Base-by-base conservation (phyloP, 139 green algal species). In the Tetradesmus obliquus region DNA sequence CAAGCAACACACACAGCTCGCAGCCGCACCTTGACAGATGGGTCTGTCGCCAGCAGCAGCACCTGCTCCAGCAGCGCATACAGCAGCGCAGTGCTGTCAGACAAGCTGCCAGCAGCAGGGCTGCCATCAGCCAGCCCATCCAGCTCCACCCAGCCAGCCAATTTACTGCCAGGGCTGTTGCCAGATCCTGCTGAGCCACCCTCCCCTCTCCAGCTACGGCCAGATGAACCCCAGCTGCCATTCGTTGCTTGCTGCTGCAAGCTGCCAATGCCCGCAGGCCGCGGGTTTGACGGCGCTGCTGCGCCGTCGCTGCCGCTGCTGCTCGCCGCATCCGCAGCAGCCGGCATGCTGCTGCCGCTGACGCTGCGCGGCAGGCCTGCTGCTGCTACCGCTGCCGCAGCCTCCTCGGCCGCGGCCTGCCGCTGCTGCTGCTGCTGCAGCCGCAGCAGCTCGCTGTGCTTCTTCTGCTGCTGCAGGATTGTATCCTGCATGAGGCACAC, bases 41-140 rank as follows among this genome's bases (percentile, higher is more conserved):
- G 95, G 90, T 98, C 96, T 7, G 96, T 95, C 7, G 96, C 95
- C 58, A 98, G 95, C 87, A 96, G 94, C 76, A 94, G 95, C 66
- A 97, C 94, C 19, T 94, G 94, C 85, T 97, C 93, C 79, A 97
- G 90, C 84, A 97, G 62, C 53, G 13, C 57, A 12, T 92, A 91
- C 88, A 87, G 74, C 79, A 91, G 55, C 24, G 57, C 76, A 53
- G 57, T 91, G 76, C 88, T 90, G 54, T 90, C 86, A 57, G 24
- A 66, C 87, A 85, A 83, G 88, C 80, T 88, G 62, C 88, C 94
- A 95, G 22, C 94, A 84, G 69, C 85, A 51, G 6, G 1, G 10
- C 20, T 12, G 74, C 5, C n/a, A 20, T 71, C n/a, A 60, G 7
- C 45, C 17, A 6, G 8, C 81, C 66, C 74, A n/a, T 86, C 87